Evolutionary conservation across 495 filamentous ascomycete species (phyloP).

Genomic region (Glonium stellatum): DNA sequence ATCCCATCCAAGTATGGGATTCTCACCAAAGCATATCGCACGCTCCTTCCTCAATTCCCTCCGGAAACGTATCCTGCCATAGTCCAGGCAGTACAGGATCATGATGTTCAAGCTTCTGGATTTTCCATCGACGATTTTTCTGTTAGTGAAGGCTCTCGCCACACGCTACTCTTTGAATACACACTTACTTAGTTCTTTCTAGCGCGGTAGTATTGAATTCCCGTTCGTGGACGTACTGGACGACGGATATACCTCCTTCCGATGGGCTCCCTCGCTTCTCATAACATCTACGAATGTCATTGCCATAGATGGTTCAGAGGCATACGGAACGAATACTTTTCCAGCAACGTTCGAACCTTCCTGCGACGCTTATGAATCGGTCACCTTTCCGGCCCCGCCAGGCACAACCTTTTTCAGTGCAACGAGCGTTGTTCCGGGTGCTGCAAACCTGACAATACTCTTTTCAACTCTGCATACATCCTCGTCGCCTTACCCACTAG

Average conservation of each 20-base stretch:
- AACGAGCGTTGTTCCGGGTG: constrained; percentile 9
- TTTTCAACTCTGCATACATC: constrained; percentile 12
- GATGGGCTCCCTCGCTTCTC: constrained; percentile 19
- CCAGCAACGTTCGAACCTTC: constrained; percentile 16
- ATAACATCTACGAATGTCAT: constrained; percentile 19
- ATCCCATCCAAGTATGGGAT: constrained; percentile 22
- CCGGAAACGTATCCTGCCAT: constrained; percentile 21
- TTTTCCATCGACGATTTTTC: constrained; percentile 17
- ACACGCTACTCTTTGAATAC: background rate
- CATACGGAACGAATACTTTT: constrained; percentile 16
- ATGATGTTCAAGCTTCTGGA: constrained; percentile 19
- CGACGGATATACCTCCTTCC: constrained; percentile 18
- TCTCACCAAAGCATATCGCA: constrained; percentile 14
- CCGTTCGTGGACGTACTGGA: constrained; percentile 22
- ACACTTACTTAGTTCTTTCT: constrained; percentile 1
- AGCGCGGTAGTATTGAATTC: constrained; percentile 22
- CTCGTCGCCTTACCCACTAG: constrained; percentile 3
- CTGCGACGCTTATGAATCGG: constrained; percentile 17
- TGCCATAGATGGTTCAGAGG: constrained; percentile 15
- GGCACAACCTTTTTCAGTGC: constrained; percentile 17
- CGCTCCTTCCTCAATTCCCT: constrained; percentile 17
- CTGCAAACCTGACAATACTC: constrained; percentile 7
- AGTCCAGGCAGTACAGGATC: constrained; percentile 22
- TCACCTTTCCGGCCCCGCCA: constrained; percentile 8
- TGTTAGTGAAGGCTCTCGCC: constrained; percentile 7